Conservation (phyloP, 2,329 filamentous ascomycete genomes). For the Pseudocercospora fijiensis region DNA sequence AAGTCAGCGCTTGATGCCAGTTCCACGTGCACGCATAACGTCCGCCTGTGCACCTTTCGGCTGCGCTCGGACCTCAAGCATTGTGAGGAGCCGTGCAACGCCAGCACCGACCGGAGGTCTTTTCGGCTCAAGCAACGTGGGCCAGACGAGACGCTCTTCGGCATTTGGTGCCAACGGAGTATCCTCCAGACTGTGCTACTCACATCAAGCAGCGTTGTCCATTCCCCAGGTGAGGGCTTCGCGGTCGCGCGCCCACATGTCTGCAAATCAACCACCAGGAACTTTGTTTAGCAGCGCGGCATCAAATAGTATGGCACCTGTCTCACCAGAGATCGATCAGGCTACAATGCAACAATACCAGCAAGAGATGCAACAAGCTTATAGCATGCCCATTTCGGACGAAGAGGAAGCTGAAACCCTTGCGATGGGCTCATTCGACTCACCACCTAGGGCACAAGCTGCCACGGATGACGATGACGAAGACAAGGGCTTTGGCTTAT, state of each 20-base stretch:
- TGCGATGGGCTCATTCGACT: too few species aligned
- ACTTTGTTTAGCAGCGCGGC: not conserved
- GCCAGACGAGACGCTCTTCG: too few species aligned
- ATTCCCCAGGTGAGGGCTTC: too few species aligned
- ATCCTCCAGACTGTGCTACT: too few species aligned
- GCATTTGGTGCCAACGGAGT: too few species aligned
- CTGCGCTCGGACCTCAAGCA: too few species aligned
- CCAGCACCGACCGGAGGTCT: not conserved
- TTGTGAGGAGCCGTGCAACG: too few species aligned
- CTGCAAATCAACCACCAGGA: not conserved
- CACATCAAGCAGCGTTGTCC: too few species aligned
- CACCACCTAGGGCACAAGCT: too few species aligned
- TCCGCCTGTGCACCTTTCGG: not conserved
- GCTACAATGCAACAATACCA: not conserved
- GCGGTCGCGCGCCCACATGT: too few species aligned
- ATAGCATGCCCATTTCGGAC: not conserved
- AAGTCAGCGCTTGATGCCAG: not conserved
- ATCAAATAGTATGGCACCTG: not conserved
- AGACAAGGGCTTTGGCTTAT: conserved; percentile 26
- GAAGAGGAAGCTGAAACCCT: conserved; percentile 2
- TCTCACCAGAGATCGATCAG: not conserved
- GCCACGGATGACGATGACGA: conserved; percentile 16
- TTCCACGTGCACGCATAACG: too few species aligned
- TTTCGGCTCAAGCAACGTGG: not conserved
- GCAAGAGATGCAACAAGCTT: not conserved